A percentile compares a stretch with the other conserved stretches of the same genome.
These are phyloP conservation scores for Berberis thunbergii DNA, from an alignment of 164 flowering plant species.

Conservation along the genomic window DNA sequence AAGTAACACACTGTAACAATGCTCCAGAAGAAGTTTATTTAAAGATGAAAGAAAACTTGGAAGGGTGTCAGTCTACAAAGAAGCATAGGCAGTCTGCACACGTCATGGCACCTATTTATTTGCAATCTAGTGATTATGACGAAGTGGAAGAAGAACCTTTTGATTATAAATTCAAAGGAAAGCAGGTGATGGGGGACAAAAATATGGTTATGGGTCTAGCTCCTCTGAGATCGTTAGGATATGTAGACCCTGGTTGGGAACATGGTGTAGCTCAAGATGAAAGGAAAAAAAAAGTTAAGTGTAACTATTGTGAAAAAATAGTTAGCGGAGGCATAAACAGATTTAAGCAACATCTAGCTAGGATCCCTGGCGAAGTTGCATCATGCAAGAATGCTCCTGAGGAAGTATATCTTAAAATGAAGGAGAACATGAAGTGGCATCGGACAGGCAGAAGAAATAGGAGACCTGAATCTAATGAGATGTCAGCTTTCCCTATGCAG, in stretches of 20 bases:
- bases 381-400: constrained; percentile 59
- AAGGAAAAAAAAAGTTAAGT: constrained; percentile 63
- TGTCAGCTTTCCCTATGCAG: constrained; percentile 30
- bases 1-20: constrained; percentile 53
- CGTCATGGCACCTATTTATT: constrained; percentile 31
- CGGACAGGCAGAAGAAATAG: constrained; percentile 53
- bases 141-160: constrained; percentile 37
- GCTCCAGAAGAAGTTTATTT: constrained; percentile 54
- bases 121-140: constrained; percentile 34
- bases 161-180: constrained; percentile 37
- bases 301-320: constrained; percentile 65
- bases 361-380: constrained; percentile 77
- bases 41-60: constrained; percentile 56
- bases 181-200: constrained; percentile 33
- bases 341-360: constrained; percentile 73
- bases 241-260: constrained; percentile 73
- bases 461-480: constrained; percentile 38
- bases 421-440: constrained; percentile 80
- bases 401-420: constrained; percentile 57
- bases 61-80: constrained; percentile 46
- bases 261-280: constrained; percentile 62
- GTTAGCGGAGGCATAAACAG: constrained; percentile 76
- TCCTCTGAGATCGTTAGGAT: constrained; percentile 64
- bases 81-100: constrained; percentile 41
- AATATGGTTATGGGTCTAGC: constrained; percentile 33